Evolutionary conservation across 306 rosid genomes (phyloP), one percentile per base, ranked within the genome.

Genomic region (Canavalia gladiata): DNA sequence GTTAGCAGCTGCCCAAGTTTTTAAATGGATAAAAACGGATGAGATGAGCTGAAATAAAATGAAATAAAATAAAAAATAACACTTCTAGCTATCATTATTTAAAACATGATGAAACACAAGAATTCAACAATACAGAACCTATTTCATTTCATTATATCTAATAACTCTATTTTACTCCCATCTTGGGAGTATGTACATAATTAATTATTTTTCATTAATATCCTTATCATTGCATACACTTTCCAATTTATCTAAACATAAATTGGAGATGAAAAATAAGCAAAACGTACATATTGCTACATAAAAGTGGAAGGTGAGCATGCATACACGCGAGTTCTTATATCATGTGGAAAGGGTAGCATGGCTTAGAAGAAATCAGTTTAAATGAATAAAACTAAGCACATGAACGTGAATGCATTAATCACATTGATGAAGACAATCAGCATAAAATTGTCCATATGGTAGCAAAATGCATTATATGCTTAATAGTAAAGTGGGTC

Each of bases 401-500:
- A 42, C 30, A 35, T n/a, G 51, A 50, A 63, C 47, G 8, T 30
- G 43, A 30, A 62, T 62, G 59, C 49, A 62, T 50, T 34, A n/a
- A 25, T 77, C 31, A 65, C 60, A 65, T 55, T 28, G 76, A 75
- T 30, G 54, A 35, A 29, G 72, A 37, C 49, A 57, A n/a, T 33
- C 3, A 13, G 29, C 7, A 37, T 3, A 12, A 11, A 28, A 33
- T 52, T 18, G 51, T 37, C 62, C 11, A 79, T 68, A 68, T 71
- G 41, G 55, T 8, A 71, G 1, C 59, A 77, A 77, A 77, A 77
- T 69, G 51, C 60, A 35, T 12, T 30, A 57, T 57, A 37, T 55
- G 68, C 59, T 51, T 47, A 42, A 83, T 52, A 50, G 39, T 49
- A 7, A 46, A 47, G 60, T 59, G 78, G 86, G 74, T 12, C 34